Evolutionary conservation across 1,284 basidiomycete genomes (phyloP), one percentile per base, ranked within the genome.

Genomic region (Cryptococcus jaspeensis): DNA sequence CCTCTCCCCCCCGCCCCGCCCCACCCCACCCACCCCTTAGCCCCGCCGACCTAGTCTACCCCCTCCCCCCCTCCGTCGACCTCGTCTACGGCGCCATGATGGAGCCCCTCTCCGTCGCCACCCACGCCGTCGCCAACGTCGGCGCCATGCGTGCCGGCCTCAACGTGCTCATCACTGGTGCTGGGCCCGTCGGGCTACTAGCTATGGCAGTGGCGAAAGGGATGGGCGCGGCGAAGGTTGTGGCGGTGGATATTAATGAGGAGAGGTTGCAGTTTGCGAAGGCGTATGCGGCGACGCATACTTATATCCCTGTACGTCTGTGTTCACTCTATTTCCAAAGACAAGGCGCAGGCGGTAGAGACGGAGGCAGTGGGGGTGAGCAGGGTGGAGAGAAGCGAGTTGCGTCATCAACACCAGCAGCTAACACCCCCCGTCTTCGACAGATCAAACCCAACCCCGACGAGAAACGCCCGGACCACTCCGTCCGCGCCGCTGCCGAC

Each of bases 141-240:
- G 93, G 88, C 22, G 79, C 82, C 39, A 82, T 96, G 73, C 84
- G 83, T 50, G 80, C 88, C 38, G 85, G 84, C 69, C 85, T 90
- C 74, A 84, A 84, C 44, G 84, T 92, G 60, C 84, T 84, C 23
- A 81, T 98, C 57, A 92, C 95, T 67, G 95, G 93, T 52, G 82
- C 82, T 9, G 94, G 95, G 1, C 94, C 94, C 8, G 90, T 98
- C 61, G 93, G 93, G 9, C 82, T 97, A 18, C 84, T 97, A 37
- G 88, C 86, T 72, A 93, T 94, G 86, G 93, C 90, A 4, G 92
- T 93, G 22, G 92, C 92, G 28, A 92, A 88, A 72, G 92, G 91
- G 3, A 81, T 94, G 52, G 92, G 91, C 23, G 92, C 90, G 0
- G 81, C 82, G 39, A 85, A 87, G 51, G 82, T 94, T 58, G 83